Percentiles rank a stretch among this genome's conserved stretches.
Conservation (phyloP, 2,329 filamentous ascomycete species). For the Cladosporium colombiae region DNA sequence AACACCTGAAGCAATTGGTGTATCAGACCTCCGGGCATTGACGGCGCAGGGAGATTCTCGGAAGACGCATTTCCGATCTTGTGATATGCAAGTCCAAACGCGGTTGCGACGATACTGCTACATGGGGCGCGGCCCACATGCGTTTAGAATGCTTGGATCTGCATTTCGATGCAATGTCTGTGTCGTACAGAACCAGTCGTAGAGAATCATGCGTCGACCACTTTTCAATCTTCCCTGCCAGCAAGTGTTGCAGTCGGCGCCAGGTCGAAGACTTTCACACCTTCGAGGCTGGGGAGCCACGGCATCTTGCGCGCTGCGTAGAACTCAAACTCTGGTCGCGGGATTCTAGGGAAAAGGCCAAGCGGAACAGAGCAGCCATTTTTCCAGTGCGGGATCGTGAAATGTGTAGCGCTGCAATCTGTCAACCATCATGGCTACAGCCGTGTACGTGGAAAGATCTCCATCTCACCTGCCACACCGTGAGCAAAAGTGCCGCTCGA, state of each 20-base stretch:
- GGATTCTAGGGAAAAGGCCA: conserved; percentile 24
- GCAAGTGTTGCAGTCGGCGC: not conserved
- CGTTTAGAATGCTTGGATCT: no score
- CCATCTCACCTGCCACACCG: conserved; percentile 21
- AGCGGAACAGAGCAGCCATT: conserved; percentile 20
- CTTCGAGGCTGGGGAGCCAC: not conserved
- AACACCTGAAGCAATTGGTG: no score
- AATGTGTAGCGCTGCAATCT: not conserved
- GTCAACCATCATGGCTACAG: not conserved
- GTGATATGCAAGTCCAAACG: no score
- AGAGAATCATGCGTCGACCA: no score
- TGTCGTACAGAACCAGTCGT: no score
- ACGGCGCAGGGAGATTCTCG: no score
- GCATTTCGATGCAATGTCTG: no score
- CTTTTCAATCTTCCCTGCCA: not conserved
- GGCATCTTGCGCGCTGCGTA: conserved; percentile 3
- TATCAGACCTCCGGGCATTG: no score
- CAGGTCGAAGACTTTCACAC: not conserved
- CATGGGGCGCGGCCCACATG: no score
- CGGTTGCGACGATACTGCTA: no score
- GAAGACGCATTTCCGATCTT: no score
- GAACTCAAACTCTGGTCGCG: conserved; percentile 24
- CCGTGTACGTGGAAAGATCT: rapidly evolving
- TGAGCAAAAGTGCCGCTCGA: conserved; percentile 25
- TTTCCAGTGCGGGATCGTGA: not conserved